A percentile compares a stretch with the other conserved stretches of the same genome.
Conservation (phyloP, 1,139 yeast genomes). For the Pichia sp. region DNA sequence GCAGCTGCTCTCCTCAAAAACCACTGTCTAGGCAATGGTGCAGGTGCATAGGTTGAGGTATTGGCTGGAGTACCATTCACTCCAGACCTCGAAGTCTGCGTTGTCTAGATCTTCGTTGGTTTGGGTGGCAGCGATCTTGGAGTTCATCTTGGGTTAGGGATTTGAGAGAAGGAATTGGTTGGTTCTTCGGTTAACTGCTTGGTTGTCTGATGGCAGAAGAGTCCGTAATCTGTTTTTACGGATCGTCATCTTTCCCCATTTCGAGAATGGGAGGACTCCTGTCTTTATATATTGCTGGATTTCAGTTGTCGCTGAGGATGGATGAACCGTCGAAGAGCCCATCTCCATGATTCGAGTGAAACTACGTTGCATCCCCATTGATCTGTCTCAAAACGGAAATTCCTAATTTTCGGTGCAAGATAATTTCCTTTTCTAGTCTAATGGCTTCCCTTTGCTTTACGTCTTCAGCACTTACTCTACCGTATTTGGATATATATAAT, state of each 20-base stretch:
- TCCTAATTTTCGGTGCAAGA: background rate
- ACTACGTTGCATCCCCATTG: background rate
- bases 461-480: background rate
- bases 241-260: background rate
- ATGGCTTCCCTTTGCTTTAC: background rate
- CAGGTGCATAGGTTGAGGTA: constrained; percentile 1
- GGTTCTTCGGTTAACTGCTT: background rate
- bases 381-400: background rate
- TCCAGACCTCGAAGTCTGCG: constrained; percentile 4
- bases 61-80: constrained; percentile 1
- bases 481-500: background rate
- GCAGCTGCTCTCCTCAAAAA: too few species aligned
- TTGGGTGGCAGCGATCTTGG: constrained; percentile 4
- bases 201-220: too few species aligned
- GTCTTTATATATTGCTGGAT: background rate
- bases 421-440: background rate
- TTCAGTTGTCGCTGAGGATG: background rate
- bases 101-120: constrained; percentile 1
- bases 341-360: background rate
- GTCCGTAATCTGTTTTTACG: too few species aligned
- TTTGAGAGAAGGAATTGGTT: background rate
- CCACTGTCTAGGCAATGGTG: background rate
- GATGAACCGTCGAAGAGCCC: background rate
- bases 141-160: background rate
- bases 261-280: background rate